Evolutionary conservation across 441 rosid genomes (phyloP).

Genomic region (Euphorbia celastroides): DNA sequence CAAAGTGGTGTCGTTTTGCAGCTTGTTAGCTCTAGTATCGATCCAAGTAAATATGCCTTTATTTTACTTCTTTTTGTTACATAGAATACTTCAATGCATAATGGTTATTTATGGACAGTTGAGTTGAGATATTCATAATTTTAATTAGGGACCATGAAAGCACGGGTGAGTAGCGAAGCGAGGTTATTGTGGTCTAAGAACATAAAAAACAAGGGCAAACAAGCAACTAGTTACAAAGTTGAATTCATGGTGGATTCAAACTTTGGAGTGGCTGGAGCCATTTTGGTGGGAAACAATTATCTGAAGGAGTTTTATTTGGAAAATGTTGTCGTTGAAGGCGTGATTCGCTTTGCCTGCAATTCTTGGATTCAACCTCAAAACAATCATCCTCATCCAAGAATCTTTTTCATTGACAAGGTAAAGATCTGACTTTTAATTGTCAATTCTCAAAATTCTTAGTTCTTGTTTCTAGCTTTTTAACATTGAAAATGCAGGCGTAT

Average conservation of each 20-base stretch:
- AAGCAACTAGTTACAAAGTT: neutral
- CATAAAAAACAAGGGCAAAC: neutral
- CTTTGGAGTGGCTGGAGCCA: neutral
- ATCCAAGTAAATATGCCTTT: neutral
- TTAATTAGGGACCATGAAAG: neutral
- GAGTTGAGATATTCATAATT: too few relatives aligned
- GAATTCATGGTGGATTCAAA: neutral
- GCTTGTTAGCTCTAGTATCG: neutral
- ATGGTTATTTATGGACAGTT: too few relatives aligned
- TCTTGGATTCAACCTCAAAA: slow-evolving; percentile 9
- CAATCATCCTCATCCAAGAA: neutral
- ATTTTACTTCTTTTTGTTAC: too few relatives aligned
- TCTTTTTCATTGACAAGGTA: slow-evolving; percentile 7
- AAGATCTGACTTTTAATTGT: too few relatives aligned
- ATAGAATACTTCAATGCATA: too few relatives aligned
- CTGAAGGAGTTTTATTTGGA: neutral
- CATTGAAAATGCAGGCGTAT: slow-evolving; percentile 46
- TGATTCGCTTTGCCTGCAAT: neutral
- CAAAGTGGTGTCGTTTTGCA: neutral
- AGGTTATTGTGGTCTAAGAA: neutral
- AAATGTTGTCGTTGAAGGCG: neutral
- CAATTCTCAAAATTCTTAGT: too few relatives aligned
- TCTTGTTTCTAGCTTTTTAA: neutral
- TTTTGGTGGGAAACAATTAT: neutral
- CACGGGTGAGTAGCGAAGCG: neutral